Evolutionary conservation across 306 rosid species (phyloP), one percentile per base, ranked within the genome.

Genomic region (Carpinus viminea): DNA sequence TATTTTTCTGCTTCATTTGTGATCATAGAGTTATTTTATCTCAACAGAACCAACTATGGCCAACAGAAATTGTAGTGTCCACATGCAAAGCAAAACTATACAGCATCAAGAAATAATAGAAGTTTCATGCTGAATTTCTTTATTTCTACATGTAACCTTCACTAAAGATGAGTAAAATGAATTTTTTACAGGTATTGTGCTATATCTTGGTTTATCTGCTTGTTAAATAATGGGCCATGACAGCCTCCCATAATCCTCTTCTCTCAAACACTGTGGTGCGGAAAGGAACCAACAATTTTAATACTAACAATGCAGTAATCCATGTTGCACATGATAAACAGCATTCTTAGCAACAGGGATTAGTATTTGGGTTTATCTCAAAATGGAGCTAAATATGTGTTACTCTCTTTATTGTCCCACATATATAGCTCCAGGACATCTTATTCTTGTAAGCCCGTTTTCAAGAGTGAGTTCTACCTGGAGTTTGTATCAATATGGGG

Each of bases 51-150:
- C 10, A 16, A 13, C 12, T 3, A 75, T 8, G 16, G 26, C 34
- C 12, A 18, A 70, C 48, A 51, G 43, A 48, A 75, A 12, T 31
- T 12, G 64, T 56, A 12, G 70, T 34, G 24, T 65, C 34, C 13
- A 31, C 70, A 65, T 65, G 70, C 16, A 60, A 16, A 31, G 46
- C 28, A 4, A 12, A 3, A 1, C 47, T 77, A 70, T 51, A 69
- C 48, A 52, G 59, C 78, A 64, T 20, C 46, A 71, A 43, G 51
- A 45, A 66, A 72, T 8, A 56, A 76, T 28, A 76, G 17, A 17
- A 31, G 12, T 13, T 12, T 41, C 18, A 48, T 11, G 52, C 52
- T 48, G 15, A 47, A 47, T 8, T 48, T 48, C 6, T 48, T 48
- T 48, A 48, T 48, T 48, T 12, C 11, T 48, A 9, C 52, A 48